Conservation (phyloP, 164 flowering plant genomes). For the Platanus orientalis region DNA sequence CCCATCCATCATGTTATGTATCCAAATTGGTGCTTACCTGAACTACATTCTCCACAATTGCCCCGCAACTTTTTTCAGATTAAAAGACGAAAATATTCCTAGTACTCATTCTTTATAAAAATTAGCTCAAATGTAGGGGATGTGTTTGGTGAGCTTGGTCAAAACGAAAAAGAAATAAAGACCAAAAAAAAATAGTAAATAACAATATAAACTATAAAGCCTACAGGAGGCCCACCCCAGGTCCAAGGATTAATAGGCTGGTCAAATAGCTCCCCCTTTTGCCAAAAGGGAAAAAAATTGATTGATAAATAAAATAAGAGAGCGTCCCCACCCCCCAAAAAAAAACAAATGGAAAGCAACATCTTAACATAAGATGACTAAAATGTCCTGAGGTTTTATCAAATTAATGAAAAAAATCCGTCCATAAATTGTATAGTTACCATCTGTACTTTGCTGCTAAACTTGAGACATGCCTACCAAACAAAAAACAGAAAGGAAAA, state of each 20-base stretch:
- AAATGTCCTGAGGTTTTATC: slow-evolving; percentile 19
- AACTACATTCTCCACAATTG: no score
- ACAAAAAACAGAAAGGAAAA: no score
- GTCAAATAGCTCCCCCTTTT: slow-evolving; percentile 15
- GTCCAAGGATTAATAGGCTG: slow-evolving; percentile 10
- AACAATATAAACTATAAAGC: slow-evolving; percentile 15
- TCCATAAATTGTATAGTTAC: no score
- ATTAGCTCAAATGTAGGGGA: neutral
- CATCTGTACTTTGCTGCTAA: no score
- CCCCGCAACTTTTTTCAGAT: neutral
- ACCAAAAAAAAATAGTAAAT: neutral
- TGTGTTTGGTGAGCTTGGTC: neutral
- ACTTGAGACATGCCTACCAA: no score
- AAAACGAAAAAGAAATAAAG: no score
- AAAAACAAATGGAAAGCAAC: slow-evolving; percentile 21
- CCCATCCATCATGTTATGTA: no score
- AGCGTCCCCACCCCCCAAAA: slow-evolving; percentile 6
- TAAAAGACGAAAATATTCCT: slow-evolving; percentile 4
- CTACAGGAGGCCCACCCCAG: neutral
- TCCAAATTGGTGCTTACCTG: no score
- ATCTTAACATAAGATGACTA: slow-evolving; percentile 24
- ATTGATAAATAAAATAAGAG: slow-evolving; percentile 13
- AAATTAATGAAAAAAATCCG: neutral
- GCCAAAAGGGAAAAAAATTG: neutral
- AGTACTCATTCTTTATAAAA: neutral